Conservation (phyloP, 2,329 filamentous ascomycete species). For the Aspergillus sp. region DNA sequence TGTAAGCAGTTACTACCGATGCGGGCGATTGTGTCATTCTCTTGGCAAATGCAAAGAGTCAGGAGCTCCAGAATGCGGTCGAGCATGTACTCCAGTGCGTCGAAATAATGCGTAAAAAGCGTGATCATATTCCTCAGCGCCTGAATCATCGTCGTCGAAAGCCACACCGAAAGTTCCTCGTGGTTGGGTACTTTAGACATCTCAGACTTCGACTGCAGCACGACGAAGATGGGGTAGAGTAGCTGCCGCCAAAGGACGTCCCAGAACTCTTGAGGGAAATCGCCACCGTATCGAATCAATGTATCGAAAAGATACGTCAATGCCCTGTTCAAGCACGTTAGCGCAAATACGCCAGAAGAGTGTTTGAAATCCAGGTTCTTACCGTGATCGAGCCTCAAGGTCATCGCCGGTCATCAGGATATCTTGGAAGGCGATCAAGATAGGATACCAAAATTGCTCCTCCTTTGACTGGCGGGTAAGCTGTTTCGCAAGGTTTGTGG, state of each 20-base stretch:
- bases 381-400: slow-evolving; percentile 80
- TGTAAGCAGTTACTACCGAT: slow-evolving; percentile 98
- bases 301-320: slow-evolving; percentile 97
- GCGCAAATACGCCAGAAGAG: neutral
- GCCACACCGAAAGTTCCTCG: slow-evolving; percentile 96
- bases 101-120: slow-evolving; percentile 97
- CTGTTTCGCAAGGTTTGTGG: slow-evolving; percentile 57
- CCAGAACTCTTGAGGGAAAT: slow-evolving; percentile 95
- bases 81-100: slow-evolving; percentile 94
- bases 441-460: slow-evolving; percentile 98
- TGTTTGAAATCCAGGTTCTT: slow-evolving; percentile 16
- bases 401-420: slow-evolving; percentile 99
- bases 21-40: slow-evolving; percentile 96
- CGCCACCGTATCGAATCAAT: slow-evolving; percentile 82
- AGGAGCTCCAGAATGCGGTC: slow-evolving; percentile 94
- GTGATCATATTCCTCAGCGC: slow-evolving; percentile 97
- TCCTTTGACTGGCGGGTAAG: slow-evolving; percentile 83
- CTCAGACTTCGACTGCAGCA: slow-evolving; percentile 91
- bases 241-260: slow-evolving; percentile 97
- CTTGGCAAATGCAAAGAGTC: slow-evolving; percentile 95
- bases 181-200: slow-evolving; percentile 94
- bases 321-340: slow-evolving; percentile 51
- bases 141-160: slow-evolving; percentile 99
- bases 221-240: slow-evolving; percentile 97
- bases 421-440: slow-evolving; percentile 97